Percentiles rank a stretch among this genome's conserved stretches.
Conservation (phyloP, 768 basidiomycete species). For the Pluteus cervinus region DNA sequence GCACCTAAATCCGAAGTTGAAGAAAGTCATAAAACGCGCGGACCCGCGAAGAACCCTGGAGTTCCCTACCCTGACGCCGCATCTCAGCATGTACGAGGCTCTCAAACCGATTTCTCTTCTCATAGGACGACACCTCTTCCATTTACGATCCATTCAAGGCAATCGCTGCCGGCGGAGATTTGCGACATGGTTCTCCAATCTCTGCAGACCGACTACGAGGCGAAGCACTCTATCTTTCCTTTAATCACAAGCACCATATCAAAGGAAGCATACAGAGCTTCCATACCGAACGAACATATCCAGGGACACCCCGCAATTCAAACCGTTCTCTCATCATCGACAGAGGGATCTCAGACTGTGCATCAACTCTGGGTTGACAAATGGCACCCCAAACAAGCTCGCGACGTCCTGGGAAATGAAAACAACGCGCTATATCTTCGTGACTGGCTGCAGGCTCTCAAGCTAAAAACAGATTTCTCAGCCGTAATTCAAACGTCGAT, state of each 20-base stretch:
- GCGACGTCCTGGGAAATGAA: conserved; percentile 78
- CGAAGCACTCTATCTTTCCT: conserved; percentile 1
- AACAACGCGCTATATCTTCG: conserved; percentile 61
- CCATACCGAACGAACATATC: conserved; percentile 26
- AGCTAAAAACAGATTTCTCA: conserved; percentile 39
- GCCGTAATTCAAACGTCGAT: conserved; percentile 7
- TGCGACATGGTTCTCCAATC: too few relatives aligned
- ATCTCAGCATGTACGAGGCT: conserved; percentile 58
- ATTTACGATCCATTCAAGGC: too few relatives aligned
- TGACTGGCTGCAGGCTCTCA: conserved; percentile 73
- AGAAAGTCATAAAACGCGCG: conserved; percentile 5
- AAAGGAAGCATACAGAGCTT: conserved; percentile 12
- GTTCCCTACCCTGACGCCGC: conserved; percentile 44
- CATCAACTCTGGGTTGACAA: conserved; percentile 64
- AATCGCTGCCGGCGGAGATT: too few relatives aligned
- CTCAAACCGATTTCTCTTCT: conserved; percentile 34
- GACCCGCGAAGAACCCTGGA: conserved; percentile 8
- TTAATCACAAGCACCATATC: conserved; percentile 5
- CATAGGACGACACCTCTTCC: conserved; percentile 1
- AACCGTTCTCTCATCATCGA: conserved; percentile 22
- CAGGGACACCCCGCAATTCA: conserved; percentile 46
- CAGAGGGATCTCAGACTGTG: conserved; percentile 15
- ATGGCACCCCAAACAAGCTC: conserved; percentile 69
- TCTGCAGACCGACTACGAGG: too few relatives aligned
- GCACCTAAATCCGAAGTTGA: conserved; percentile 12